Conservation (phyloP, 2,329 filamentous ascomycete genomes). For the Fusarium hostae region DNA sequence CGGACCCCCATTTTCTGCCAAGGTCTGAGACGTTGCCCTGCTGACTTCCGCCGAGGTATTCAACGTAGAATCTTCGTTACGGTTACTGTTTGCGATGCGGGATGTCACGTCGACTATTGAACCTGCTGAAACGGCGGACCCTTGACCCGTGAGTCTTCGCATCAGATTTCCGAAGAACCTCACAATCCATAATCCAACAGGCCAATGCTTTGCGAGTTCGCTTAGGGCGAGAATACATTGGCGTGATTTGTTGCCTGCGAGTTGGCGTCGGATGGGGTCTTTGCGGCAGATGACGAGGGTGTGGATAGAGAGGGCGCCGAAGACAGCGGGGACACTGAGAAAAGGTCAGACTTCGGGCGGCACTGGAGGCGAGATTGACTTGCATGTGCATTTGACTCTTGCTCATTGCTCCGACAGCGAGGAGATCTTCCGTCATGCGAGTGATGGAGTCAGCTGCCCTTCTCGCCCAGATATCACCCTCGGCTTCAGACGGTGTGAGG, state of each 20-base stretch:
- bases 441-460: constrained; percentile 34
- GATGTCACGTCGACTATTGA: constrained; percentile 24
- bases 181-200: constrained; percentile 34
- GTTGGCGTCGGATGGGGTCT: constrained; percentile 22
- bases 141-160: constrained; percentile 26
- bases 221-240: constrained; percentile 38
- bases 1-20: not conserved
- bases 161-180: constrained; percentile 35
- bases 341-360: not conserved
- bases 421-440: constrained; percentile 28
- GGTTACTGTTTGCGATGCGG: not conserved
- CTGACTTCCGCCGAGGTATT: accelerated
- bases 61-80: not conserved
- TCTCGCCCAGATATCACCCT: constrained; percentile 9
- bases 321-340: constrained; percentile 21
- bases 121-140: constrained; percentile 1
- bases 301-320: constrained; percentile 36
- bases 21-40: not conserved
- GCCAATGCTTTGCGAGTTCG: constrained; percentile 34
- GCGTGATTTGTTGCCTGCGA: constrained; percentile 37
- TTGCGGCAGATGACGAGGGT: constrained; percentile 34
- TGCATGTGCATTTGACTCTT: constrained; percentile 32
- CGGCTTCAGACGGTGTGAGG: not conserved
- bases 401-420: constrained; percentile 13
- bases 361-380: accelerated